Base-by-base conservation (phyloP, 768 basidiomycete genomes). In the Podaxis sp. region DNA sequence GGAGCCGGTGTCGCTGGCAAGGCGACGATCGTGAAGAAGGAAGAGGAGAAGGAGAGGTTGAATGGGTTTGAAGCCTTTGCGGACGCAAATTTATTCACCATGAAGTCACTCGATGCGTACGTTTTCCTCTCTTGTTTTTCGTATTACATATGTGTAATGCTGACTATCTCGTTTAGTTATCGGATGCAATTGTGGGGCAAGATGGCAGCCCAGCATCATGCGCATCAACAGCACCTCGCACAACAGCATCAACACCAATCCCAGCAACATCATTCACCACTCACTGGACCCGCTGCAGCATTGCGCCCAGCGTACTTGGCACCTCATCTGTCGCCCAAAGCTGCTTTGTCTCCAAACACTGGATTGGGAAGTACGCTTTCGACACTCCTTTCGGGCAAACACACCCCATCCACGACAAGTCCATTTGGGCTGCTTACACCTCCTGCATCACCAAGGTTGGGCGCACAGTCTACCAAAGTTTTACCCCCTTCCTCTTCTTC, bases 121-220 rank as follows among this genome's bases (percentile, higher is more conserved):
- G 83, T 82, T 9, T 63, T 32, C 62, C 46, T 63, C 50, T 57
- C 47, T 46, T 50, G 23, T 55, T 42, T 42, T 63, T 21, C 50
- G 42, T 57, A 32, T 14, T 53, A 61, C 53, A 36, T 57, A 36
- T 57, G 5, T 62, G 57, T 53, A 44, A 21, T 46, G 55, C 35
- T 65, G 57, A 50, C 61, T 64, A 18, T 16, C 53, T 42, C 7
- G 28, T 27, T 47, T 63, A 85, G 83, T 10, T 89, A 89, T 70
- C 83, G 94, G 44, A 94, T 94, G 90, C 94, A 96, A 63, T 79
- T 97, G 0, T 96, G 94, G 95, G 84, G 87, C 36, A 85, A 89
- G 74, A 91, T 96, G 86, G 93, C 93, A 0, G 80, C 85, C 35
- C 92, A 93, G 65, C 89, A 84, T 23, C 75, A 75, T 44, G 57